Percentiles rank a stretch among this genome's conserved stretches.
Evolutionary conservation across 1,139 yeast genomes (phyloP).

Genomic region (Debaryomycetaceae sp.): DNA sequence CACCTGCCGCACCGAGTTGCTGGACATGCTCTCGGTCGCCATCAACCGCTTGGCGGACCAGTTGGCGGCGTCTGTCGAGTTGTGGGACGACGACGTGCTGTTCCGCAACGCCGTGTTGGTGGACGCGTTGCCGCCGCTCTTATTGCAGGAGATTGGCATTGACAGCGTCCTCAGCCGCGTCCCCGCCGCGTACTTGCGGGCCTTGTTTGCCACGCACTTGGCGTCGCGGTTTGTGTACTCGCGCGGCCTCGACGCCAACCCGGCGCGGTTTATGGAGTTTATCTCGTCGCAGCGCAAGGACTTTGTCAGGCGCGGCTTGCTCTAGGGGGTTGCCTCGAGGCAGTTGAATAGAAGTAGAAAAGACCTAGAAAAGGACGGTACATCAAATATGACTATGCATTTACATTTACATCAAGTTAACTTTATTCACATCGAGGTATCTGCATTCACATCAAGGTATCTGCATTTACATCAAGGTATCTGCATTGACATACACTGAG

Average conservation of each 20-base stretch:
- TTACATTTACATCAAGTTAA: too few relatives aligned
- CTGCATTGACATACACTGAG: too few relatives aligned
- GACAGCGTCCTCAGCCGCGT: conserved; percentile 63
- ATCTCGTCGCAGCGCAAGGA: conserved; percentile 38
- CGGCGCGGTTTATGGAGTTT: conserved; percentile 74
- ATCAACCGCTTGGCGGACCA: conserved; percentile 88
- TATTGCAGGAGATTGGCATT: conserved; percentile 67
- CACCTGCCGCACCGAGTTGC: conserved; percentile 62
- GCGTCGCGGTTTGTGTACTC: conserved; percentile 87
- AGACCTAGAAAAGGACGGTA: too few relatives aligned
- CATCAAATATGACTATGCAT: too few relatives aligned
- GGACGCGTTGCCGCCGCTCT: conserved; percentile 70
- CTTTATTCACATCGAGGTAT: too few relatives aligned
- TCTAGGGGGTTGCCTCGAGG: conserved; percentile 4
- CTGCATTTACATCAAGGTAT: too few relatives aligned
- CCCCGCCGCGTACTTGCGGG: conserved; percentile 80
- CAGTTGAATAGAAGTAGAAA: too few relatives aligned
- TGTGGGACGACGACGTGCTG: conserved; percentile 72
- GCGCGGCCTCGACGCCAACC: conserved; percentile 73
- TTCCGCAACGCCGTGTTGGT: conserved; percentile 71
- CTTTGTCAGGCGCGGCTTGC: conserved; percentile 20
- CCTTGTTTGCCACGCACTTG: conserved; percentile 82
- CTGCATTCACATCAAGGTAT: too few relatives aligned
- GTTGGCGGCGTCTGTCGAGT: conserved; percentile 66
- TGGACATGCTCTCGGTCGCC: conserved; percentile 77